Conservation (phyloP, 495 filamentous ascomycete genomes). For the Chaetomium cochliodes region DNA sequence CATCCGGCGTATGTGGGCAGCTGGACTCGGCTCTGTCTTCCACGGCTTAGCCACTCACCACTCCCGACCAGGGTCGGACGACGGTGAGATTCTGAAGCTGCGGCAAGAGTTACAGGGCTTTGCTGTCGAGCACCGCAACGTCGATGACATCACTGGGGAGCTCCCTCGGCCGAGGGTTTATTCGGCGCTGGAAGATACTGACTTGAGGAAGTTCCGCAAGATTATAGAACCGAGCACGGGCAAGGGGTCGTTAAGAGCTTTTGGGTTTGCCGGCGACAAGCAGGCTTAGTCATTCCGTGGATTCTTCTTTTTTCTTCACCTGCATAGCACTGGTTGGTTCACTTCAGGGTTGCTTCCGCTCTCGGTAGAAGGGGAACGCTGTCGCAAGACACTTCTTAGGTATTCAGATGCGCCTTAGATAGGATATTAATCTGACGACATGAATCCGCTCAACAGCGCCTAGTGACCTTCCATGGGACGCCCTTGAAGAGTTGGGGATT, state of each 20-base stretch:
- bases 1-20: slow-evolving; percentile 30
- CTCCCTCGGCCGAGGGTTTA: slow-evolving; percentile 23
- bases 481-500: too few relatives aligned
- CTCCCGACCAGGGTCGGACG: background rate
- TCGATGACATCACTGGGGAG: slow-evolving; percentile 6
- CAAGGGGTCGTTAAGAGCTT: background rate
- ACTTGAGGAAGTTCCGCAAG: slow-evolving; percentile 14
- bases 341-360: background rate
- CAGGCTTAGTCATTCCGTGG: background rate
- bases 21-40: slow-evolving; percentile 31
- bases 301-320: background rate
- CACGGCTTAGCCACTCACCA: slow-evolving; percentile 20
- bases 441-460: too few relatives aligned
- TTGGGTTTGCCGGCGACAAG: background rate
- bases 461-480: too few relatives aligned
- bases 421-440: background rate
- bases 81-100: background rate
- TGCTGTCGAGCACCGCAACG: slow-evolving; percentile 6
- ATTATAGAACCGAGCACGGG: background rate
- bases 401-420: background rate
- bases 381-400: slow-evolving; percentile 1
- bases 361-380: background rate
- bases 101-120: slow-evolving; percentile 16
- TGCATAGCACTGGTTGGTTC: background rate
- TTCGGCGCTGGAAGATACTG: slow-evolving; percentile 13